A percentile compares a stretch with the other conserved stretches of the same genome.
These are phyloP conservation scores for Knoxdaviesia capensis DNA, from an alignment of 2,329 filamentous ascomycete genomes.

Conservation along the genomic window DNA sequence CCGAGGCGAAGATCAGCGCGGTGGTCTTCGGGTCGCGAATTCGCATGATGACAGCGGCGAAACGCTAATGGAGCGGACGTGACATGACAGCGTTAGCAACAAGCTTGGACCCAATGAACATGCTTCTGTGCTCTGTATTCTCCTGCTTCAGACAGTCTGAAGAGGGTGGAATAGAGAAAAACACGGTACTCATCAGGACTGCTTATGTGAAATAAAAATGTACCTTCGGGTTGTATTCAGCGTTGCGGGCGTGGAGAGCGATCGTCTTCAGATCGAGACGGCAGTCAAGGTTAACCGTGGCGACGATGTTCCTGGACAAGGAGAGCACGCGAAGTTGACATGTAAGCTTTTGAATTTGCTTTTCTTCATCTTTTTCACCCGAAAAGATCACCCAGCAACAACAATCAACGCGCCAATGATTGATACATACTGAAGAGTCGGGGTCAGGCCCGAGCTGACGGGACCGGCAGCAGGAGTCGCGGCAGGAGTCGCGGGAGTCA, in stretches of 20 bases:
- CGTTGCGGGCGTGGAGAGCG: slow-evolving; percentile 90
- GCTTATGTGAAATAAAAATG: too few species aligned
- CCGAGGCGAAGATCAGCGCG: slow-evolving; percentile 89
- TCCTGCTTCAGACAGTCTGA: too few species aligned
- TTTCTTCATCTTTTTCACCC: too few species aligned
- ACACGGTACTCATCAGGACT: too few species aligned
- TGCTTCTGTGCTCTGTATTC: too few species aligned
- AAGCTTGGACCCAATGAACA: too few species aligned
- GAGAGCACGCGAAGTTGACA: slow-evolving; percentile 30
- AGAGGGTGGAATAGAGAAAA: slow-evolving; percentile 16
- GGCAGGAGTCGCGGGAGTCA: slow-evolving; percentile 76
- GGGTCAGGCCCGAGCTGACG: slow-evolving; percentile 69
- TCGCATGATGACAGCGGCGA: slow-evolving; percentile 98
- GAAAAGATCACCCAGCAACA: slow-evolving; percentile 12
- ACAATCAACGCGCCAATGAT: slow-evolving; percentile 13
- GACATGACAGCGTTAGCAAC: too few species aligned
- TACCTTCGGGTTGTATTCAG: slow-evolving; percentile 98
- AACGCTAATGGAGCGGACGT: too few species aligned
- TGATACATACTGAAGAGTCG: slow-evolving; percentile 95
- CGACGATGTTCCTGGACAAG: slow-evolving; percentile 78
- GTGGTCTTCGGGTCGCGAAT: slow-evolving; percentile 98
- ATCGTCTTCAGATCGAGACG: slow-evolving; percentile 97
- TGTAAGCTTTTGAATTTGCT: slow-evolving; percentile 12
- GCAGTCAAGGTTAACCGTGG: slow-evolving; percentile 95
- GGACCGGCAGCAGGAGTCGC: slow-evolving; percentile 72